Evolutionary conservation across 2,329 filamentous ascomycete species (phyloP).

Genomic region (Apiospora aurea): DNA sequence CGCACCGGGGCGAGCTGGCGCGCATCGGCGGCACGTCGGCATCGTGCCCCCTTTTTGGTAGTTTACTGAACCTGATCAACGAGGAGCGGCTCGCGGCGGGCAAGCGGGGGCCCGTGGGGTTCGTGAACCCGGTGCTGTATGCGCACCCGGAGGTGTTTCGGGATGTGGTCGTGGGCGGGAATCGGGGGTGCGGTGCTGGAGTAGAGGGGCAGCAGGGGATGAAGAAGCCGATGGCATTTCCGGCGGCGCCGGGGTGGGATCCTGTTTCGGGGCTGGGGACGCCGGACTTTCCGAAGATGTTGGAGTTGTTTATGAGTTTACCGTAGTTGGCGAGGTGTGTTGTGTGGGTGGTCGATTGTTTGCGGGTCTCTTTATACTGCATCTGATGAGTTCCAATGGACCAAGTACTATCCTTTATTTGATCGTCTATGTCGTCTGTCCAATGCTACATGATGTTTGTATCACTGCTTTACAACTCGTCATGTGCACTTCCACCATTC

Average conservation of each 20-base stretch:
- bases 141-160: slow-evolving; percentile 49
- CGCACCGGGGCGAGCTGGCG: slow-evolving; percentile 43
- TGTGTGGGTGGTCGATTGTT: background rate
- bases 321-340: slow-evolving; percentile 30
- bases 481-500: slow-evolving; percentile 28
- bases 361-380: background rate
- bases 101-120: slow-evolving; percentile 55
- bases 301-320: slow-evolving; percentile 43
- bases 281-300: slow-evolving; percentile 43
- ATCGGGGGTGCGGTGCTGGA: slow-evolving; percentile 44
- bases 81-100: slow-evolving; percentile 54
- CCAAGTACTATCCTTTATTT: background rate
- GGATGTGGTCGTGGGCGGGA: slow-evolving; percentile 48
- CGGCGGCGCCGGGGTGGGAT: slow-evolving; percentile 50
- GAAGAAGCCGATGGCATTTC: slow-evolving; percentile 45
- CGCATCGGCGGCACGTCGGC: slow-evolving; percentile 59
- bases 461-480: slow-evolving; percentile 34
- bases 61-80: slow-evolving; percentile 57
- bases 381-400: too few species aligned
- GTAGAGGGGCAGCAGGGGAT: background rate
- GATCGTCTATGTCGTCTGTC: background rate
- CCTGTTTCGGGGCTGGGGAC: slow-evolving; percentile 48
- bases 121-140: slow-evolving; percentile 60
- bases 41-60: slow-evolving; percentile 54
- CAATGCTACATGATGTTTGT: background rate